Evolutionary conservation across 306 rosid species (phyloP), one percentile per base, ranked within the genome.

Genomic region (Astragalus glycyphyllos): DNA sequence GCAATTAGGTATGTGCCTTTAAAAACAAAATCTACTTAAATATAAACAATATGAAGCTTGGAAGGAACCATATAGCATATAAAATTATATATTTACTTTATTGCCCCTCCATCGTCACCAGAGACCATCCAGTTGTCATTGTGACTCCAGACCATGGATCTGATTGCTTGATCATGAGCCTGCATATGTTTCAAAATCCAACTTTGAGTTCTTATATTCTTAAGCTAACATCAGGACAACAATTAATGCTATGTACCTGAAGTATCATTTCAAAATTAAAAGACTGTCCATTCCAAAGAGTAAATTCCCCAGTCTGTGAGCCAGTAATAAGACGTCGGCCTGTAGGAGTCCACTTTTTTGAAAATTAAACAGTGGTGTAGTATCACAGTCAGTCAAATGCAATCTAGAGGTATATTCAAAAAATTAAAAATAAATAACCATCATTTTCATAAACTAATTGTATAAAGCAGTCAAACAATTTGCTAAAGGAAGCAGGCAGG

Each of bases 141-240:
- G 84, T 94, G 97, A 83, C 99, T 94, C 99, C 99, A 94, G 35
- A 91, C 89, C 99, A 94, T 94, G 72, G 99, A 94, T 77, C 99
- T 85, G 80, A 94, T 94, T 73, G 99, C 96, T 81, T 89, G 96
- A 81, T 94, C 99, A 86, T 94, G 99, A 62, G 99, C 99, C 99
- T 94, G 79, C 73, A 70, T 16, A 73, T 58, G 61, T 75, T 63
- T 51, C 60, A 51, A 55, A 77, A 74, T 15, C 71, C 69, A 75
- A 32, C 32, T 16, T 71, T 29, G 60, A 66, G n/a, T 40, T 53
- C 8, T 38, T 26, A 9, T 38, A 11, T 42, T 42, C 38, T 51
- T 16, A 17, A 79, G 66, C 16, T 62, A 14, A 69, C 32, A 16
- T 32, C 44, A 15, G 40, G 47, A 73, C 49, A 74, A 50, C 13